A percentile compares a stretch with the other conserved stretches of the same genome.
phyloP scores from a whole-genome alignment of 176 grass and related monocot genomes.

The Ensete glaucum region DNA sequence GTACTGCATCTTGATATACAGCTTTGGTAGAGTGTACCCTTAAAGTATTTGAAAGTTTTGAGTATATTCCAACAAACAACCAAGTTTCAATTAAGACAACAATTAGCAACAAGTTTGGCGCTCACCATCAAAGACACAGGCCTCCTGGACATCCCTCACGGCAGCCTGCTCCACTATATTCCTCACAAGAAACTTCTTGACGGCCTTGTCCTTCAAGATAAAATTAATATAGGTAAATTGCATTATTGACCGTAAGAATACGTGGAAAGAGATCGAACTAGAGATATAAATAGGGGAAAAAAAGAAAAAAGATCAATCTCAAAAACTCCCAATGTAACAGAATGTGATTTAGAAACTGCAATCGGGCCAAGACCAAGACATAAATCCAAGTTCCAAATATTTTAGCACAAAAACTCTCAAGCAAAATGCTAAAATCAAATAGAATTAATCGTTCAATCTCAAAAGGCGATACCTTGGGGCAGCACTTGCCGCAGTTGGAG shows the following conservation, averaged over 20 bases:
- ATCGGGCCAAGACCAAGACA: not conserved
- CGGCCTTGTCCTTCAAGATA: slow-evolving; percentile 48
- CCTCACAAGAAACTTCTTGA: slow-evolving; percentile 59
- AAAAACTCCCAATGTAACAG: not conserved
- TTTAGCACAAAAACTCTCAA: no score
- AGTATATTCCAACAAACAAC: not conserved
- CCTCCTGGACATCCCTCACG: slow-evolving; percentile 62
- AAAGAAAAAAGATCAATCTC: not conserved
- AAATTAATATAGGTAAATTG: not conserved
- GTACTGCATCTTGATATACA: not conserved
- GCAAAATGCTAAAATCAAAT: no score
- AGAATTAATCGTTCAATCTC: no score
- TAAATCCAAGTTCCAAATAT: no score
- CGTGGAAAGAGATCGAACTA: not conserved
- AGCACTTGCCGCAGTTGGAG: slow-evolving; percentile 1
- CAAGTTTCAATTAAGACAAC: no score
- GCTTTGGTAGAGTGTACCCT: slow-evolving; percentile 10
- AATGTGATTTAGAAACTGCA: not conserved
- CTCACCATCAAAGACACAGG: slow-evolving; percentile 54
- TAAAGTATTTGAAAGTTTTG: not conserved
- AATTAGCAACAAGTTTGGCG: no score
- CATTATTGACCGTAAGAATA: not conserved
- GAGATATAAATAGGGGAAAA: not conserved
- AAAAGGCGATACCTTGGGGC: not conserved
- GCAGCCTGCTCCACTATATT: slow-evolving; percentile 72